A percentile compares a stretch with the other conserved stretches of the same genome.
These are phyloP conservation scores for Acanthamoeba lenticulata DNA, from an alignment of 208 protist species.

Conservation along the genomic window DNA sequence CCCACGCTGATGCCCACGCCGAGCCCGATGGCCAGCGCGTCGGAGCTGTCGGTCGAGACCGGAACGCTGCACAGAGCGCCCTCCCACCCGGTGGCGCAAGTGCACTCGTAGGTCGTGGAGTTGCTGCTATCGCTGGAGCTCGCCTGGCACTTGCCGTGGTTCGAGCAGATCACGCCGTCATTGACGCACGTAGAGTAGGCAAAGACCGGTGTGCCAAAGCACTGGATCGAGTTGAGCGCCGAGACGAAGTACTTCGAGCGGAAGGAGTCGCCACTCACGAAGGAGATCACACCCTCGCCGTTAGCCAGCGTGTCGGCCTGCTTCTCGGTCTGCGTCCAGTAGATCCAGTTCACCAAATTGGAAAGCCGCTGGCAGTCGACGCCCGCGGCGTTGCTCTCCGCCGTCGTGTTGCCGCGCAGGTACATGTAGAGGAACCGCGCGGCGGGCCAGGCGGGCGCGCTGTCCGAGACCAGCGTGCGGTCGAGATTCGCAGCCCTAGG, in stretches of 20 bases:
- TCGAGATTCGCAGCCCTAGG: background rate
- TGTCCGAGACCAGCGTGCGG: background rate
- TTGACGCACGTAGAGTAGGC: background rate
- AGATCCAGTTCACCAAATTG: background rate
- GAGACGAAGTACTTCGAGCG: background rate
- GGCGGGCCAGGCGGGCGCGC: background rate
- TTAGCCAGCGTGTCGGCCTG: background rate
- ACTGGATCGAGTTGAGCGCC: background rate
- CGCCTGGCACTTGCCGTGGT: background rate
- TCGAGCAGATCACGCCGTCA: background rate
- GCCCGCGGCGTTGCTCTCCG: background rate
- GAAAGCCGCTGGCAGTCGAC: background rate
- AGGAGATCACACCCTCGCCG: background rate
- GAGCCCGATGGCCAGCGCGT: background rate
- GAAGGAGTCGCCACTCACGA: background rate
- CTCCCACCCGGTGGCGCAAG: background rate
- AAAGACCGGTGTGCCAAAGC: background rate
- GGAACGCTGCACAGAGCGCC: background rate
- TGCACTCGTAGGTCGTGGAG: background rate
- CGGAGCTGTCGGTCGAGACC: background rate
- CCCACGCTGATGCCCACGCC: background rate
- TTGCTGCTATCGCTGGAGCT: background rate
- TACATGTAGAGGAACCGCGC: background rate
- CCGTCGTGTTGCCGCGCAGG: background rate
- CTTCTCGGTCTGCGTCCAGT: conserved; percentile 6